These are phyloP conservation scores for Hypoxylon sp. DNA, from an alignment of 2,329 filamentous ascomycete genomes.

Conservation along the genomic window DNA sequence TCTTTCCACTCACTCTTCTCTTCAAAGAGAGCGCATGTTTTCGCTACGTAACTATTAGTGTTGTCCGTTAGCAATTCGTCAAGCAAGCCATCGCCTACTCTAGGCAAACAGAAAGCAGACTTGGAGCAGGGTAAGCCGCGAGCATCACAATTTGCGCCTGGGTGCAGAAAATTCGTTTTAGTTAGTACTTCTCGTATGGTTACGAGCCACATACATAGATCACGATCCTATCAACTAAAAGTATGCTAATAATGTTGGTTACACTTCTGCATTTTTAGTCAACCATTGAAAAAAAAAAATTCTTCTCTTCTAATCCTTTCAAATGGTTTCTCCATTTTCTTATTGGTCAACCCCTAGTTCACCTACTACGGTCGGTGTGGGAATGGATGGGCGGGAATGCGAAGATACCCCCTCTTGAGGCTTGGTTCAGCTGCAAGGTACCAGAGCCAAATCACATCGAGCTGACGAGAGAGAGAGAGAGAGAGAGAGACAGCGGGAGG, in stretches of 20 bases:
- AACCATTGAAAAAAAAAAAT: too few relatives aligned
- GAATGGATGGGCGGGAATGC: slow-evolving; percentile 29
- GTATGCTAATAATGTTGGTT: too few relatives aligned
- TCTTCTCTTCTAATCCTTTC: not conserved
- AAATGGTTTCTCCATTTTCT: slow-evolving; percentile 7
- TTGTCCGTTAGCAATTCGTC: slow-evolving; percentile 12
- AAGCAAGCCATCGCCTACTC: too few relatives aligned
- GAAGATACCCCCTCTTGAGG: slow-evolving; percentile 21
- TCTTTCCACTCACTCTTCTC: slow-evolving; percentile 5
- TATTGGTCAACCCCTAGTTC: slow-evolving; percentile 17
- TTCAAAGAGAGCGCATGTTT: too few relatives aligned
- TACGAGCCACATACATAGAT: too few relatives aligned
- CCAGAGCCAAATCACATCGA: slow-evolving; percentile 31
- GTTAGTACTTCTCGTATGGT: too few relatives aligned
- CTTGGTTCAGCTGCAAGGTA: slow-evolving; percentile 35
- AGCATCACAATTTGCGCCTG: too few relatives aligned
- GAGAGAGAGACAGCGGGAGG: slow-evolving; percentile 25
- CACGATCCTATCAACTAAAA: too few relatives aligned
- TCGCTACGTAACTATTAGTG: too few relatives aligned
- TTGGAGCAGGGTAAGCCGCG: too few relatives aligned
- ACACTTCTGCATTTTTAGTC: slow-evolving; percentile 1
- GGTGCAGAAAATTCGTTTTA: too few relatives aligned
- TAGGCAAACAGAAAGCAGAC: too few relatives aligned
- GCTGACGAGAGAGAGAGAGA: slow-evolving; percentile 36
- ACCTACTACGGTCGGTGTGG: slow-evolving; percentile 18